Evolutionary conservation across 495 filamentous ascomycete genomes (phyloP).

Genomic region (Poronia punctata): DNA sequence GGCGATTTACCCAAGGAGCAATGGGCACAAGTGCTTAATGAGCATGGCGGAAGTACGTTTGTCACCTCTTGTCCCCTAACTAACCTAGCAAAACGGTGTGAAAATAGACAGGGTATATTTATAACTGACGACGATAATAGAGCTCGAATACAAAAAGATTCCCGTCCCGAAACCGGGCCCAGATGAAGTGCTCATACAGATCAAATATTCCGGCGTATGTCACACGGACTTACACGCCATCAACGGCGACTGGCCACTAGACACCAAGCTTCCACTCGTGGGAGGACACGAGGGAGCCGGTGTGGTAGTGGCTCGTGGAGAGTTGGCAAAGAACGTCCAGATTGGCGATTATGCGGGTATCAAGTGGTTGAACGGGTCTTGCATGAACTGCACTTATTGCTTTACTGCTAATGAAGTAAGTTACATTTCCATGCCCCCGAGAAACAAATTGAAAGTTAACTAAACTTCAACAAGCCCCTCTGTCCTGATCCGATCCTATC

Average conservation of each 20-base stretch:
- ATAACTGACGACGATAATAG: constrained; percentile 26
- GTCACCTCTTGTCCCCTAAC: no score
- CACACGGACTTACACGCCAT: constrained; percentile 84
- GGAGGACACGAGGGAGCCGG: constrained; percentile 94
- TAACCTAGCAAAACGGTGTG: no score
- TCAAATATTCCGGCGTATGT: constrained; percentile 90
- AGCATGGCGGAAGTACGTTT: constrained; percentile 58
- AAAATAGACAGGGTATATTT: no score
- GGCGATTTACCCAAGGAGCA: constrained; percentile 61
- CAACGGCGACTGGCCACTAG: constrained; percentile 82
- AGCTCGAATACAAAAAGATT: constrained; percentile 74
- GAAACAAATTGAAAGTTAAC: background rate
- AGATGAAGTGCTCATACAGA: constrained; percentile 84
- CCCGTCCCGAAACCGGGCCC: constrained; percentile 69
- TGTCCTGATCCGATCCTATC: constrained; percentile 67
- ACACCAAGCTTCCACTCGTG: constrained; percentile 73
- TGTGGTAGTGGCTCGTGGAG: constrained; percentile 71
- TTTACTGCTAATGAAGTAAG: constrained; percentile 42
- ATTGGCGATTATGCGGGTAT: constrained; percentile 79
- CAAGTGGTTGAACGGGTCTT: constrained; percentile 87
- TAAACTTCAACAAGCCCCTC: constrained; percentile 47
- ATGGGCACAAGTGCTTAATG: constrained; percentile 81
- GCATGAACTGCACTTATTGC: constrained; percentile 75
- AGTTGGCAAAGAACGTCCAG: constrained; percentile 63
- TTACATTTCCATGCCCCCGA: background rate